Evolutionary conservation across 306 rosid genomes (phyloP), one percentile per base, ranked within the genome.

Genomic region (Vigna hirtella): DNA sequence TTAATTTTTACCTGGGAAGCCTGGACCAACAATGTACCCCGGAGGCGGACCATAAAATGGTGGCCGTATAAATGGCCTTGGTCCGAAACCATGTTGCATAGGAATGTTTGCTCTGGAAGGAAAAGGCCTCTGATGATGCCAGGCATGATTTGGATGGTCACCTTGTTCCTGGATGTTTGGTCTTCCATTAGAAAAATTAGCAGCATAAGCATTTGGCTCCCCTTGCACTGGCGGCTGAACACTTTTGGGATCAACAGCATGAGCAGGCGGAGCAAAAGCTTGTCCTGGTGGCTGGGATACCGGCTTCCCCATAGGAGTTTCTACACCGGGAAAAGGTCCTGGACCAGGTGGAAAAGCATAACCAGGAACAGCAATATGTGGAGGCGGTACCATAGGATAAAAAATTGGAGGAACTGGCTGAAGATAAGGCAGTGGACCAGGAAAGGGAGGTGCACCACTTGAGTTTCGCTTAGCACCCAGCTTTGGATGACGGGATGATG

Each of bases 61-160:
- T 71, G 93, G 93, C 56, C 96, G 83, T 34, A 87, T 50, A 52
- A 86, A 87, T 80, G 97, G 85, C 90, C 97, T 89, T 70, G 97
- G 90, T 51, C 93, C 93, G 70, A 88, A 77, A 74, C 93, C 87
- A 22, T 85, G 98, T 50, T 82, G 98, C 88, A 89, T 79, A 15
- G 96, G 53, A 63, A 90, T 74, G 84, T 86, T 90, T 45, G 85
- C 87, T 81, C 93, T 83, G 22, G 94, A 75, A 83, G 86, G 85
- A 70, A 80, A 89, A 66, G 91, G 85, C 34, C 88, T 80, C 66
- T 91, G 99, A 82, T 79, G 94, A 83, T 89, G 89, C 99, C 99
- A 95, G 63, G 61, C 85, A 58, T 82, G 87, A 87, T 88, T 87
- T 84, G 86, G 84, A 47, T 79, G 95, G 74, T 84, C 85, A 20